Conservation (phyloP, 495 filamentous ascomycete genomes). For the Neurospora africana region DNA sequence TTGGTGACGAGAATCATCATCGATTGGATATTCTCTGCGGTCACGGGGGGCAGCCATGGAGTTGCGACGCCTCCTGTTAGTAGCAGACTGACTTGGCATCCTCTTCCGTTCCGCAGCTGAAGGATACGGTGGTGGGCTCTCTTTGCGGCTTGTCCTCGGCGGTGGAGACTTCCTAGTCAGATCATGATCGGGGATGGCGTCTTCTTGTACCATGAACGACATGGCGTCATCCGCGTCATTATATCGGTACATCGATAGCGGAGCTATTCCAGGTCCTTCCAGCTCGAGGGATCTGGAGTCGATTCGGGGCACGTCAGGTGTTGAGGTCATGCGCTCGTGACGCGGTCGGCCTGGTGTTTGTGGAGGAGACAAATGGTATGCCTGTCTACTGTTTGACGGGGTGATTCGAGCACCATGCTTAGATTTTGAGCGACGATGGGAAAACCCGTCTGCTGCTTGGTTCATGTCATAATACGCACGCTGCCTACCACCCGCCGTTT, state of each 20-base stretch:
- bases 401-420: constrained; percentile 7
- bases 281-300: neutral
- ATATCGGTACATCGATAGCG: neutral
- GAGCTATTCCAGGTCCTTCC: neutral
- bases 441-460: neutral
- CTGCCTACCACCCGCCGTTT: constrained; percentile 27
- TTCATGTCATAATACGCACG: constrained; percentile 27
- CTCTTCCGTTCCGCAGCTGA: constrained; percentile 6
- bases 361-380: constrained; percentile 3
- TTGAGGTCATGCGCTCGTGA: constrained; percentile 12
- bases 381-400: constrained; percentile 11
- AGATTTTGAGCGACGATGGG: constrained; percentile 8
- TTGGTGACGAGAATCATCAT: constrained; percentile 3
- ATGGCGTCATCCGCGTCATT: constrained; percentile 13
- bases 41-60: constrained; percentile 10
- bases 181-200: constrained; percentile 4
- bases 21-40: constrained; percentile 14
- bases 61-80: constrained; percentile 8
- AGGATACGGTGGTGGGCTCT: constrained; percentile 19
- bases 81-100: constrained; percentile 11
- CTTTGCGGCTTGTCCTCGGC: constrained; percentile 8
- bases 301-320: constrained; percentile 2
- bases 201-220: constrained; percentile 20
- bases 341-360: neutral
- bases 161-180: constrained; percentile 6